These are phyloP conservation scores for Kwoniella heveanensis DNA, from an alignment of 768 basidiomycete species.

Conservation along the genomic window DNA sequence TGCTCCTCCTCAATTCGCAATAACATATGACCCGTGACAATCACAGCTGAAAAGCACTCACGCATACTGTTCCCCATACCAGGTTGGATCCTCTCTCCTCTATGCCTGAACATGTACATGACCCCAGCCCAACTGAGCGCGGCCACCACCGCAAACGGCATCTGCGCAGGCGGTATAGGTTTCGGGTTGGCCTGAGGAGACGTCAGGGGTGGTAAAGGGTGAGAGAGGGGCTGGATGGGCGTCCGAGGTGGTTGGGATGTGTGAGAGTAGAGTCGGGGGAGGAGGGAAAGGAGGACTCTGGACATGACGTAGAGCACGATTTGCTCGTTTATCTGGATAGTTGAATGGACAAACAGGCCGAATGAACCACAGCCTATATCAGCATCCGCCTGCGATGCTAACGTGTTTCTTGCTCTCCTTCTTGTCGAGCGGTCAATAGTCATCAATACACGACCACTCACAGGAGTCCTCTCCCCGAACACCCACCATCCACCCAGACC, in stretches of 20 bases:
- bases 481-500: conserved; percentile 78
- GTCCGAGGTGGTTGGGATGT: conserved; percentile 57
- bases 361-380: not conserved
- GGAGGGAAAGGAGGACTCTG: conserved; percentile 84
- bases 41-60: too few species aligned
- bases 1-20: too few species aligned
- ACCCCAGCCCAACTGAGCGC: conserved; percentile 91
- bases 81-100: conserved; percentile 86
- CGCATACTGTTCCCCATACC: conserved; percentile 97
- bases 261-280: conserved; percentile 66
- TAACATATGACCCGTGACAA: too few species aligned
- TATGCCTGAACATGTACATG: conserved; percentile 91
- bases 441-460: too few species aligned
- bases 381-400: too few species aligned
- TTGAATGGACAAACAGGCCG: too few species aligned
- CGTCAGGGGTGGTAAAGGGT: conserved; percentile 53
- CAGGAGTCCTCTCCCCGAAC: conserved; percentile 56
- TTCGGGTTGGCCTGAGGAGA: conserved; percentile 52
- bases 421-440: too few species aligned
- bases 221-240: conserved; percentile 44
- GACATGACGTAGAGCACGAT: conserved; percentile 96
- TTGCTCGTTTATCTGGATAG: conserved; percentile 60
- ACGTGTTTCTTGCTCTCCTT: too few species aligned
- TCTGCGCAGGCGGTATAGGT: conserved; percentile 79
- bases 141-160: conserved; percentile 82